These are phyloP conservation scores for Cladosporium colombiae DNA, from an alignment of 2,329 filamentous ascomycete genomes.

Conservation along the genomic window DNA sequence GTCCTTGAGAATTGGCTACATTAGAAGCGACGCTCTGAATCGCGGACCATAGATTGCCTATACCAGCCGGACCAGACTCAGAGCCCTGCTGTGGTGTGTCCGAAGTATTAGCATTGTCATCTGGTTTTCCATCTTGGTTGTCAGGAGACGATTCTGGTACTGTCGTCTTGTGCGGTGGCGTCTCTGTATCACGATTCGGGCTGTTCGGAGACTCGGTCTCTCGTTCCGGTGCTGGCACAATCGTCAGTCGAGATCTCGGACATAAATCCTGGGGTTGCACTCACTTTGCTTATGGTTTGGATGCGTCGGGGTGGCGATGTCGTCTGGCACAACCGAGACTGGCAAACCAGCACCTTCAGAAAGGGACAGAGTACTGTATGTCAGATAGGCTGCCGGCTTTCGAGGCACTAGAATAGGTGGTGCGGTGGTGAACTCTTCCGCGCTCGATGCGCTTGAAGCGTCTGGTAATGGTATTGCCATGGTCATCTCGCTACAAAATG, in stretches of 20 bases:
- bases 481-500: neutral
- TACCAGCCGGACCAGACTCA: neutral
- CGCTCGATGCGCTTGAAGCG: neutral
- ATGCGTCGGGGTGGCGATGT: neutral
- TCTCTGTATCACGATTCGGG: neutral
- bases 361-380: conserved; percentile 1
- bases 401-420: neutral
- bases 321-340: neutral
- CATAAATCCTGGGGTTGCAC: neutral
- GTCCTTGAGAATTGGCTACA: neutral
- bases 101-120: neutral
- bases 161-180: neutral
- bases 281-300: neutral
- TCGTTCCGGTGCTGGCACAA: neutral
- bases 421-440: neutral
- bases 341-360: neutral
- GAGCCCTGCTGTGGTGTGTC: neutral
- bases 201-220: neutral
- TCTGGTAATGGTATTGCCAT: neutral
- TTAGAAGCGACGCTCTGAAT: conserved; percentile 3
- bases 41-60: neutral
- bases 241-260: neutral
- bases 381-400: conserved; percentile 6
- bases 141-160: neutral
- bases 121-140: neutral